These are phyloP conservation scores for Metschnikowia lochheadii DNA, from an alignment of 805 yeast genomes.

Conservation along the genomic window DNA sequence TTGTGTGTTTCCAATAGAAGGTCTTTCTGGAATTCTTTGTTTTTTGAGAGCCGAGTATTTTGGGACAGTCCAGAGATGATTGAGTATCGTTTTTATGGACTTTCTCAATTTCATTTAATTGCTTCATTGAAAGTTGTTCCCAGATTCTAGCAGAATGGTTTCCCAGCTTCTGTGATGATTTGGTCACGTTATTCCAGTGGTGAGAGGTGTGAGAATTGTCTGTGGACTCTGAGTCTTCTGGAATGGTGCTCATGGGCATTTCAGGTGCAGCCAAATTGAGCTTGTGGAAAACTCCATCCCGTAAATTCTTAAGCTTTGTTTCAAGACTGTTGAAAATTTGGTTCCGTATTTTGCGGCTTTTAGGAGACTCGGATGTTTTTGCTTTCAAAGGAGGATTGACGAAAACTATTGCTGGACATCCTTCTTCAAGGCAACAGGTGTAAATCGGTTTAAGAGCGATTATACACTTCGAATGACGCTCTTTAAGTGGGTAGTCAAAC, in stretches of 20 bases:
- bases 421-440: background rate
- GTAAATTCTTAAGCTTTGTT: background rate
- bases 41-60: background rate
- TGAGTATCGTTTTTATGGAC: background rate
- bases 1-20: background rate
- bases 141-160: too few species aligned
- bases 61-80: background rate
- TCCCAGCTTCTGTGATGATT: too few species aligned
- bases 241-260: too few species aligned
- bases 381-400: background rate
- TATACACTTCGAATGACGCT: background rate
- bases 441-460: background rate
- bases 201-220: background rate
- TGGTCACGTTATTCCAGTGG: too few species aligned
- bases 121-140: background rate
- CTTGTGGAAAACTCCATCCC: background rate
- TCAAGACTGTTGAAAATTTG: background rate
- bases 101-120: background rate
- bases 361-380: background rate
- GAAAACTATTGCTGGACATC: background rate
- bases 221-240: too few species aligned
- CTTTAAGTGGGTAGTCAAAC: background rate
- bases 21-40: background rate
- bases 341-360: background rate
- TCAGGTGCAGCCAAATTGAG: background rate